These are phyloP conservation scores for Penicillium bialowiezense DNA, from an alignment of 495 filamentous ascomycete species.

Conservation along the genomic window DNA sequence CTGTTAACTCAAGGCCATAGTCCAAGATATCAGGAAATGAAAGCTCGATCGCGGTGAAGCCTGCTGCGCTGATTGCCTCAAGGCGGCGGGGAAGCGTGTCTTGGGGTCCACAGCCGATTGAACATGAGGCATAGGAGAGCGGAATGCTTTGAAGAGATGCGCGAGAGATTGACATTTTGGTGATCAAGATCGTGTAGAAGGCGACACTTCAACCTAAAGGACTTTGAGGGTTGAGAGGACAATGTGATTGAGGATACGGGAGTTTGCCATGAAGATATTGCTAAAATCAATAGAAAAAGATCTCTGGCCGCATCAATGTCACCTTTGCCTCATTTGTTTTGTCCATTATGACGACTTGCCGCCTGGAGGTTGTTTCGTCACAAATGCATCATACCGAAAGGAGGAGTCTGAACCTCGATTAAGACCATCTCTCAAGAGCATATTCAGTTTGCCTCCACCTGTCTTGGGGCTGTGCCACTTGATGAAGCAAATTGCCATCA, in stretches of 20 bases:
- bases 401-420: too few species aligned
- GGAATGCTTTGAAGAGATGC: constrained; percentile 49
- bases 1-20: constrained; percentile 52
- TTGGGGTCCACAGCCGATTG: constrained; percentile 50
- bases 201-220: too few species aligned
- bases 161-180: constrained; percentile 19
- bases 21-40: constrained; percentile 72
- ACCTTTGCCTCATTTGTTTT: constrained; percentile 2
- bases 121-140: constrained; percentile 63
- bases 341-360: constrained; percentile 5
- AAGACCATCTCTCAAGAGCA: too few species aligned
- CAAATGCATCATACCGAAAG: constrained; percentile 5
- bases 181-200: too few species aligned
- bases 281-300: background rate
- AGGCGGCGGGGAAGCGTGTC: constrained; percentile 64
- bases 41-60: constrained; percentile 71
- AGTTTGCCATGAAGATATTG: background rate
- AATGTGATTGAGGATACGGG: constrained; percentile 8
- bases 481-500: background rate
- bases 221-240: too few species aligned
- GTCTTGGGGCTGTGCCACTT: too few species aligned
- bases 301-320: background rate
- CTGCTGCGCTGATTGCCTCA: constrained; percentile 61
- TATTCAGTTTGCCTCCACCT: background rate
- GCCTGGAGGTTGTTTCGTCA: constrained; percentile 9